These are phyloP conservation scores for Leccinum colubrinum DNA, from an alignment of 1,284 basidiomycete species.

Conservation along the genomic window DNA sequence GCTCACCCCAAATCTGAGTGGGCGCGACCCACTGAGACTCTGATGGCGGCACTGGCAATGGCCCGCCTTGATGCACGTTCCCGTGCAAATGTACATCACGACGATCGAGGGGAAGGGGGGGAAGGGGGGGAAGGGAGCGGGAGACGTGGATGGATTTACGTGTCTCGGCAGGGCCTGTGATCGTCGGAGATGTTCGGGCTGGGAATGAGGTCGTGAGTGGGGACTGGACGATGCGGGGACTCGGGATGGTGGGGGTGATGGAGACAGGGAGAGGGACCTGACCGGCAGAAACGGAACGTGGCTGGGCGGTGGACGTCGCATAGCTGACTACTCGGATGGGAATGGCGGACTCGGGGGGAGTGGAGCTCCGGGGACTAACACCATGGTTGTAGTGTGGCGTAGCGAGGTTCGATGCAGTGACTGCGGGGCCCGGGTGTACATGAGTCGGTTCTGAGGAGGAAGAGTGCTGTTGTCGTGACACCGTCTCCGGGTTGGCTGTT, in stretches of 20 bases:
- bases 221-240: neutral
- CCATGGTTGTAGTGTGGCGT: neutral
- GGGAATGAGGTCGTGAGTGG: neutral
- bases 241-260: neutral
- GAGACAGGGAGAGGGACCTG: neutral
- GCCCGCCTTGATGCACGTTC: neutral
- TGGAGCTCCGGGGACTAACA: neutral
- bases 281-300: neutral
- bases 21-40: neutral
- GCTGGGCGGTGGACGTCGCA: neutral
- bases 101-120: neutral
- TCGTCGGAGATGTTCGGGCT: neutral
- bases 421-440: neutral
- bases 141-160: neutral
- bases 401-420: neutral
- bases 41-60: neutral
- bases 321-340: neutral
- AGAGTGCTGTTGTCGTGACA: neutral
- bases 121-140: neutral
- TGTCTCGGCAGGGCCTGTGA: neutral
- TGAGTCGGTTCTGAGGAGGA: neutral
- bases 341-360: neutral
- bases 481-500: neutral
- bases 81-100: neutral
- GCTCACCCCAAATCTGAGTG: neutral